Evolutionary conservation across 1,284 basidiomycete species (phyloP), one percentile per base, ranked within the genome.

Genomic region (Austroboletus novae-zelandiae): DNA sequence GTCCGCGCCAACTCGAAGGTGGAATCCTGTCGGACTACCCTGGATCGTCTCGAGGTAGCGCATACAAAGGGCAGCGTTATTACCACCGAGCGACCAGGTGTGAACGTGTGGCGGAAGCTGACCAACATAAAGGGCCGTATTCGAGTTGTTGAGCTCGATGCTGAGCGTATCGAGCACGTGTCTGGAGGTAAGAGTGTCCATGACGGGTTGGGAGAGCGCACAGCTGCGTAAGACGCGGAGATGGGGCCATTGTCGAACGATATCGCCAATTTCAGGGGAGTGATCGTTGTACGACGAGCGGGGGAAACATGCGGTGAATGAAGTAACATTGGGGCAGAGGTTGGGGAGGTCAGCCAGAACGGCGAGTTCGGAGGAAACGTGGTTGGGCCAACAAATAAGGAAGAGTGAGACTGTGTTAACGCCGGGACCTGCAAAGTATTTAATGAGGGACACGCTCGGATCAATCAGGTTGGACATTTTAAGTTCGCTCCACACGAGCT

Each of bases 141-240:
- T 54, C 9, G 61, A 64, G 29, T 64, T 64, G 42, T 63, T 64
- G 42, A 63, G 58, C 14, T 63, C 61, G 32, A 64, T 62, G n/a
- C 49, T 58, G 13, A 63, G 57, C 0, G 61, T 59, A 3, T 64
- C 52, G 23, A 63, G 57, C 0, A 35, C 47, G 3, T 17, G 30
- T 15, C 46, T 50, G 3, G 61, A 50, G 1, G 36, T 43, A 17
- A 63, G 30, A 0, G 51, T 50, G 8, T 63, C 57, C 61, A 66
- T 64, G 36, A 56, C 61, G 0, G 52, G 40, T 27, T 64, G 64
- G 4, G 60, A 41, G 14, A 63, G 57, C 1, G 61, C 52, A 47
- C 64, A 63, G 10, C 52, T 56, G 11, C 52, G 61, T 25, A 63
- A 36, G 14, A 48, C 30, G 9, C 55, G 55, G 9, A 63, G 55